Conservation (phyloP, 176 grass and related monocot genomes). For the Musa acuminata region DNA sequence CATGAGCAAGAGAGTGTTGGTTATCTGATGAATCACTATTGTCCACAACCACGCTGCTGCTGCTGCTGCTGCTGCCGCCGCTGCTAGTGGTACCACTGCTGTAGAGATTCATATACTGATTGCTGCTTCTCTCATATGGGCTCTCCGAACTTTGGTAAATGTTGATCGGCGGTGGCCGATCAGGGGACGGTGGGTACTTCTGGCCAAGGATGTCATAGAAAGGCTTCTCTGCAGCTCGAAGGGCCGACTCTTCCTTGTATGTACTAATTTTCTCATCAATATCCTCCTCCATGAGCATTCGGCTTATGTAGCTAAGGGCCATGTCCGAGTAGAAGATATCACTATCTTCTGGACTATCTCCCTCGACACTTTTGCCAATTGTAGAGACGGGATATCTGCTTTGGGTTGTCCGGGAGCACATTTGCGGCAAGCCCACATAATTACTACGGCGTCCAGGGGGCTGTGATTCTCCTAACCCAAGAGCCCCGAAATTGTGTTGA, state of each 20-base stretch:
- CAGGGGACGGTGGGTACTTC: constrained; percentile 73
- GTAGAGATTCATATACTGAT: constrained; percentile 13
- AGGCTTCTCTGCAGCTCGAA: constrained; percentile 57
- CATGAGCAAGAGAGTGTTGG: constrained; percentile 13
- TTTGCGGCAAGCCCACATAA: constrained; percentile 12
- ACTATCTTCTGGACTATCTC: constrained; percentile 37
- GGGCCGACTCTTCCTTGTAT: constrained; percentile 52
- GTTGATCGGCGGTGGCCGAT: not conserved
- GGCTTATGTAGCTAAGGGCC: constrained; percentile 36
- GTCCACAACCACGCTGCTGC: constrained; percentile 17
- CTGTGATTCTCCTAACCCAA: constrained; percentile 6
- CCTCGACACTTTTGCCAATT: constrained; percentile 14
- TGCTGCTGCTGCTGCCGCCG: constrained; percentile 17
- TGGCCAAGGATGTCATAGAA: constrained; percentile 95
- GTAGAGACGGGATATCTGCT: not conserved
- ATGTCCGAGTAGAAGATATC: constrained; percentile 27
- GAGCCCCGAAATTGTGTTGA: constrained; percentile 2
- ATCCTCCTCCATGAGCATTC: constrained; percentile 44
- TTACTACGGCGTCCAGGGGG: not conserved
- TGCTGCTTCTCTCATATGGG: constrained; percentile 36
- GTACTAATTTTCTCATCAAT: constrained; percentile 37
- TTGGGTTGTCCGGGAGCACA: constrained; percentile 1
- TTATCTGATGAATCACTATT: constrained; percentile 16
- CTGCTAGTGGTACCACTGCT: constrained; percentile 27
- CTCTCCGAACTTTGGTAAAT: constrained; percentile 31